Conservation (phyloP, 192 early-diverging fungal genomes). For the Entomortierella parvispora region DNA sequence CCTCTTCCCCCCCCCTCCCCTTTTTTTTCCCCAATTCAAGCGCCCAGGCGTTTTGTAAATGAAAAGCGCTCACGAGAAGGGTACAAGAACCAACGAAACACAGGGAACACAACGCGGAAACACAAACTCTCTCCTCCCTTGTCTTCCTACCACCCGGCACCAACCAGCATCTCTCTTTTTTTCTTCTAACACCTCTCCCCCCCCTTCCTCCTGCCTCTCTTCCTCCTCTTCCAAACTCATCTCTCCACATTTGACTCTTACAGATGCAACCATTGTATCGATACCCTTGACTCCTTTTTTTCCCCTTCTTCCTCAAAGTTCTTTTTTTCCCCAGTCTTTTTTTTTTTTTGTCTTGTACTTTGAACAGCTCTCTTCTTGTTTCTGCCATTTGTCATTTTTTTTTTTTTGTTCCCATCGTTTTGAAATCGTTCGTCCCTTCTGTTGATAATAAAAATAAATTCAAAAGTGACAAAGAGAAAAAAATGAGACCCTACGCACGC, state of each 20-base stretch:
- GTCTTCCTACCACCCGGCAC: too few species aligned
- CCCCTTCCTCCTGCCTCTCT: not conserved
- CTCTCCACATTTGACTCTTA: not conserved
- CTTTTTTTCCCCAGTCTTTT: not conserved
- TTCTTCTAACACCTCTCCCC: not conserved
- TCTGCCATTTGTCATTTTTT: not conserved
- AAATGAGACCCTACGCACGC: not conserved
- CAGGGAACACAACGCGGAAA: too few species aligned
- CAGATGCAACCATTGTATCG: constrained; percentile 10
- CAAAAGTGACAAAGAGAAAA: not conserved
- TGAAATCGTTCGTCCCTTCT: too few species aligned
- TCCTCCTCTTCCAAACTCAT: not conserved
- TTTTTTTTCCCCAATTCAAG: too few species aligned
- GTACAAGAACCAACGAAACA: too few species aligned
- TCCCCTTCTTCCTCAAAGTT: not conserved
- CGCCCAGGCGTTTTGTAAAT: too few species aligned
- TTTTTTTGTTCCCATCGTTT: constrained; percentile 18
- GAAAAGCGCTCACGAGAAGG: too few species aligned
- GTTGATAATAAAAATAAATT: constrained; percentile 4
- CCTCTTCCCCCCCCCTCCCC: too few species aligned
- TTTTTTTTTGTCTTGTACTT: not conserved
- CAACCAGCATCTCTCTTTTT: not conserved
- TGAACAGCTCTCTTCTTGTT: not conserved
- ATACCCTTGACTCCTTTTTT: constrained; percentile 6
- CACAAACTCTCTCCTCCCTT: too few species aligned